Percentiles rank a stretch among this genome's conserved stretches.
Conservation (phyloP, 208 protist species). For the Tetramitus jugosus region DNA sequence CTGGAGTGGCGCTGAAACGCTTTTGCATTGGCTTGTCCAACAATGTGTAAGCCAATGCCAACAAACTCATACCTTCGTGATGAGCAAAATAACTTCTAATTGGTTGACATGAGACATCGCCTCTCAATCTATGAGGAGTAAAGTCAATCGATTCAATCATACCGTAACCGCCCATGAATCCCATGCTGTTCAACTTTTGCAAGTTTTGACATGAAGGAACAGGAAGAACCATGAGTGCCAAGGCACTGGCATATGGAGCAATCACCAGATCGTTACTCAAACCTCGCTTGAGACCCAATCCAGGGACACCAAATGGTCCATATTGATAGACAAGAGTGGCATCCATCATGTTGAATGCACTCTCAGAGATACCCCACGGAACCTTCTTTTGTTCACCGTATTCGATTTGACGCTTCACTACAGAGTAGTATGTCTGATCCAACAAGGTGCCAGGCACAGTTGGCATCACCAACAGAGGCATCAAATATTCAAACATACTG, state of each 20-base stretch:
- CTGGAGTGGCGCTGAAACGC: neutral
- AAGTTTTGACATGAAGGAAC: neutral
- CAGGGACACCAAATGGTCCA: slow-evolving; percentile 18
- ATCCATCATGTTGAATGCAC: slow-evolving; percentile 18
- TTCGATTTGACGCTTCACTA: slow-evolving; percentile 17
- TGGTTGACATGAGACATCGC: neutral
- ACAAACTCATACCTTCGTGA: slow-evolving; percentile 8
- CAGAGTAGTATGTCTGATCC: neutral
- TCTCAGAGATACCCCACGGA: slow-evolving; percentile 12
- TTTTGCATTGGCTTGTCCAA: slow-evolving; percentile 7
- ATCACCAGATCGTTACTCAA: slow-evolving; percentile 4
- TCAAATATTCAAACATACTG: slow-evolving; percentile 6
- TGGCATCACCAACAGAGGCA: slow-evolving; percentile 6
- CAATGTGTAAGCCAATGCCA: neutral
- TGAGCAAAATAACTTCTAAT: slow-evolving; percentile 13
- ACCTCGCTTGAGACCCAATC: slow-evolving; percentile 16
- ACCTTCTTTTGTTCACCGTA: slow-evolving; percentile 23
- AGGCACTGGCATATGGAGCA: slow-evolving; percentile 11
- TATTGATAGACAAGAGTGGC: slow-evolving; percentile 18
- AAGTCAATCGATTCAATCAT: slow-evolving; percentile 20
- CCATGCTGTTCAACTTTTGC: neutral
- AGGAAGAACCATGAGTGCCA: slow-evolving; percentile 15
- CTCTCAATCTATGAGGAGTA: slow-evolving; percentile 19
- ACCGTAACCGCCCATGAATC: slow-evolving; percentile 2
- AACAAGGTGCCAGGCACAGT: slow-evolving; percentile 3